Base-by-base conservation (phyloP, 768 basidiomycete species). In the Podaxis rugospora region DNA sequence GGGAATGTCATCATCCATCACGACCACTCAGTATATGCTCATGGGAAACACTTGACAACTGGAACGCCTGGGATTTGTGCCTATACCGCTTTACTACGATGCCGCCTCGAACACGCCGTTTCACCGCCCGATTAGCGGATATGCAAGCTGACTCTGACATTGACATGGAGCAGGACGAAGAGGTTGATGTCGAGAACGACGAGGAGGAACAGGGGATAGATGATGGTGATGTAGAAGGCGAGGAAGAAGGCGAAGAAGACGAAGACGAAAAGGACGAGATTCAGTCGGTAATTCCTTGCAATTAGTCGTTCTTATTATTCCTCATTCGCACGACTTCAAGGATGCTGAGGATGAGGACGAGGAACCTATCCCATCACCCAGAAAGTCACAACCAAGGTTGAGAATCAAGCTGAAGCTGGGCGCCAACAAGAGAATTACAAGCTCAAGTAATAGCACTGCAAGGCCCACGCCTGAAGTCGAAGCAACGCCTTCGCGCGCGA, bases 401-500 rank as follows among this genome's bases (percentile, higher is more conserved):
- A 86, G 83, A 65, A 88, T 88, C 67, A 87, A 80, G 69, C 75
- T 87, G 49, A 88, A 83, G 66, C 68, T 87, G 3, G 82, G 83
- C 13, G 72, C 76, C 63, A 62, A 69, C 72, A 46, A 71, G 68
- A 59, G 75, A 64, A 63, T 68, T 65, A 44, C 52, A 11, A 40
- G 72, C 67, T 14, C 72, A 61, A 44, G 65, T 64, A 62, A 72
- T 59, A 65, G 72, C 62, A 66, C 70, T 52, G 65, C 62, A 14
- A 36, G 70, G 59, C 61, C 74, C 28, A 62, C 71, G 44, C 67
- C 73, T 23, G 66, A 62, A 27, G 39, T 59, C 51, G 54, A 67
- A 63, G 54, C 39, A 1, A 63, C 63, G 51, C 64, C 65, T 23
- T 69, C 69, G 71, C 1, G 76, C 75, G 50, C 54, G 70, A 44